A percentile compares a stretch with the other conserved stretches of the same genome.
These are phyloP conservation scores for Yamadazyma laniorum DNA, from an alignment of 805 yeast species.

Conservation along the genomic window DNA sequence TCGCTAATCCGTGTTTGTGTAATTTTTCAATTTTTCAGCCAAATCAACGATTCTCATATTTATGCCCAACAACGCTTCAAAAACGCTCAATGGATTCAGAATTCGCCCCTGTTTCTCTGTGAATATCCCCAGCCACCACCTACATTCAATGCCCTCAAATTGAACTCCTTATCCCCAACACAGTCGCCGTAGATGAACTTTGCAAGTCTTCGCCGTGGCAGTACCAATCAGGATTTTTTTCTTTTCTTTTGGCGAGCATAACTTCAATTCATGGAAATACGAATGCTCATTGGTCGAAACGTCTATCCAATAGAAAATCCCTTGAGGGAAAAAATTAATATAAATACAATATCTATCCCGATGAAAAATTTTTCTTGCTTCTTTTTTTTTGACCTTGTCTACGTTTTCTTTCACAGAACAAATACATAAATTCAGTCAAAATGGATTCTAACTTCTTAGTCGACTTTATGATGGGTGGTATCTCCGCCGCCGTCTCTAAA, in stretches of 20 bases:
- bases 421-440: constrained; percentile 11
- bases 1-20: constrained; percentile 8
- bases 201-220: constrained; percentile 4
- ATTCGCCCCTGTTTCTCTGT: too few relatives aligned
- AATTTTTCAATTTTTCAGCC: constrained; percentile 5
- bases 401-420: constrained; percentile 9
- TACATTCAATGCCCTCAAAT: too few relatives aligned
- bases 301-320: constrained; percentile 14
- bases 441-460: constrained; percentile 17
- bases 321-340: constrained; percentile 11
- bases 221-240: constrained; percentile 4
- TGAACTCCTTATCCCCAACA: too few relatives aligned
- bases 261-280: background rate
- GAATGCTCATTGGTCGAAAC: constrained; percentile 11
- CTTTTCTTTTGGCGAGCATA: constrained; percentile 6
- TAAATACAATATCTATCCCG: constrained; percentile 12
- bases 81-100: too few relatives aligned
- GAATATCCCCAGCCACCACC: too few relatives aligned
- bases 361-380: constrained; percentile 13
- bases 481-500: constrained; percentile 97
- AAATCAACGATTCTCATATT: too few relatives aligned
- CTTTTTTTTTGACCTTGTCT: constrained; percentile 1
- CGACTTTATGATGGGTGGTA: constrained; percentile 80
- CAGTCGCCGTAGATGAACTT: too few relatives aligned
- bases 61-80: too few relatives aligned